phyloP scores from a whole-genome alignment of 345 rosid genomes.

The Conringia planisiliqua region DNA sequence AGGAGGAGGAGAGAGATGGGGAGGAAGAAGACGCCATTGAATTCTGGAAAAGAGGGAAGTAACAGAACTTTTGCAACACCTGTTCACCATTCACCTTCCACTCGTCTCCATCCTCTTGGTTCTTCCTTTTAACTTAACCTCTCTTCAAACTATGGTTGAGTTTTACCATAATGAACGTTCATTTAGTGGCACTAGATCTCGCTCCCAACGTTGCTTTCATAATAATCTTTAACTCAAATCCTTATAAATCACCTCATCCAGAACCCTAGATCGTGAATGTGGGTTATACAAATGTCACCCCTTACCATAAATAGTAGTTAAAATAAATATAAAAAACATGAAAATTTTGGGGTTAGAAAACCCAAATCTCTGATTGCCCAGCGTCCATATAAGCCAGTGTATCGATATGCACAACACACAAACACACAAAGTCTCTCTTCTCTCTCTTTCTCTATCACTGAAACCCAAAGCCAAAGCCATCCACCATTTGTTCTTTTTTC shows the following conservation, averaged over 20 bases:
- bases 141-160: conserved; percentile 31
- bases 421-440: conserved; percentile 17
- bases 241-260: conserved; percentile 11
- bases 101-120: conserved; percentile 65
- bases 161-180: neutral
- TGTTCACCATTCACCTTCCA: conserved; percentile 60
- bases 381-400: conserved; percentile 60
- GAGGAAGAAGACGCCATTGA: conserved; percentile 58
- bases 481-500: conserved; percentile 29
- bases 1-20: neutral
- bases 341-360: conserved; percentile 24
- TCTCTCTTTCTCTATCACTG: conserved; percentile 36
- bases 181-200: conserved; percentile 35
- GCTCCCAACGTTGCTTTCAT: conserved; percentile 8
- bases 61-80: conserved; percentile 83
- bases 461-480: conserved; percentile 41
- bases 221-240: neutral
- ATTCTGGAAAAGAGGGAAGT: conserved; percentile 38
- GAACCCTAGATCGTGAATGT: conserved; percentile 51
- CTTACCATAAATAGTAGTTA: conserved; percentile 30
- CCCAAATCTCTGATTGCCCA: conserved; percentile 64
- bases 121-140: conserved; percentile 38
- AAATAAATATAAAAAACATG: neutral
- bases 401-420: conserved; percentile 52
- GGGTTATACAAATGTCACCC: conserved; percentile 61